A percentile compares a stretch with the other conserved stretches of the same genome.
These are phyloP conservation scores for Dryadomyces quercivorus DNA, from an alignment of 2,329 filamentous ascomycete genomes.

Conservation along the genomic window DNA sequence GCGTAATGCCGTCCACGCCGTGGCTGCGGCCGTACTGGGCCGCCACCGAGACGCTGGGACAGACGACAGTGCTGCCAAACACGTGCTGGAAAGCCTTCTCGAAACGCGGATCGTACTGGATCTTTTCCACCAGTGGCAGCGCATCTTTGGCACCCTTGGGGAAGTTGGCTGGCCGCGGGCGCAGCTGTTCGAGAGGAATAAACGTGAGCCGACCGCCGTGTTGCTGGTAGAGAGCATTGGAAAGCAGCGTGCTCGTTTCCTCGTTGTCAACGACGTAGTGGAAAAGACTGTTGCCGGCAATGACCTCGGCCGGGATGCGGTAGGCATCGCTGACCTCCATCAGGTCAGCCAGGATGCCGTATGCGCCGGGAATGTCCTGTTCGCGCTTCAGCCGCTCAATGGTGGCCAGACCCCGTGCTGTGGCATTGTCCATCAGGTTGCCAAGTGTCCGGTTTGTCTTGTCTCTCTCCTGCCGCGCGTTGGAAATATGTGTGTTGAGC, in stretches of 20 bases:
- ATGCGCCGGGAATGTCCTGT: slow-evolving; percentile 70
- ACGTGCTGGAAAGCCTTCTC: slow-evolving; percentile 87
- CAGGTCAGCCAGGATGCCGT: slow-evolving; percentile 88
- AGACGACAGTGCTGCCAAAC: slow-evolving; percentile 91
- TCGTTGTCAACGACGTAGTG: slow-evolving; percentile 94
- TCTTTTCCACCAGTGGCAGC: slow-evolving; percentile 73
- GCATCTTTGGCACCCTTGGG: slow-evolving; percentile 72
- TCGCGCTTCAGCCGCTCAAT: slow-evolving; percentile 74
- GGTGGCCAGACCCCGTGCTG: slow-evolving; percentile 73
- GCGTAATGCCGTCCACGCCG: slow-evolving; percentile 83
- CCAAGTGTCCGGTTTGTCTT: slow-evolving; percentile 66
- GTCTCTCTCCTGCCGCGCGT: slow-evolving; percentile 64
- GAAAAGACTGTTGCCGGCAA: slow-evolving; percentile 84
- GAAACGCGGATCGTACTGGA: slow-evolving; percentile 64
- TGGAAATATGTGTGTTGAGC: slow-evolving; percentile 63
- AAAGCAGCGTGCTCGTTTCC: slow-evolving; percentile 69
- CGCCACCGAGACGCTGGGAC: slow-evolving; percentile 76
- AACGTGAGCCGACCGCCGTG: slow-evolving; percentile 84
- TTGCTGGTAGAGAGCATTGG: slow-evolving; percentile 67
- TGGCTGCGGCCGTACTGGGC: slow-evolving; percentile 88
- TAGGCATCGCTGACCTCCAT: slow-evolving; percentile 77
- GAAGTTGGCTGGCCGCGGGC: slow-evolving; percentile 58
- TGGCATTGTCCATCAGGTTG: slow-evolving; percentile 81
- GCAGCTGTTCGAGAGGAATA: slow-evolving; percentile 79
- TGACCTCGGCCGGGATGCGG: slow-evolving; percentile 81